Evolutionary conservation across 2,329 filamentous ascomycete species (phyloP), one percentile per base, ranked within the genome.

Genomic region (Bisporella sp.): DNA sequence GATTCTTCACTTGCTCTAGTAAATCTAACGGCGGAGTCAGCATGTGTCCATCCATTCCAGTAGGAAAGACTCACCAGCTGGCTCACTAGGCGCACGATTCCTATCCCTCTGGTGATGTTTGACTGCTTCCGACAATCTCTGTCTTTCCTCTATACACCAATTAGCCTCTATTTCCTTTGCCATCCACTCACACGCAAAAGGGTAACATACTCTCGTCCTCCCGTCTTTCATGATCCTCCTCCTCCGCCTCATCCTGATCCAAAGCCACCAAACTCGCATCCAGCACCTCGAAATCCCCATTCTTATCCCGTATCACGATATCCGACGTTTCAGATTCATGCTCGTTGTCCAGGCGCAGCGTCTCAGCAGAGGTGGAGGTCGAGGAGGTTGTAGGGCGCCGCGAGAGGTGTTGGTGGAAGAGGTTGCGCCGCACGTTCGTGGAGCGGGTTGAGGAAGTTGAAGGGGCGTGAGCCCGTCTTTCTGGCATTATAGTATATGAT

Each of bases 1-100:
- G 90, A 33, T 81, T 78, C 56, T 81, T 79, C 45, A 90, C 78
- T 28, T 81, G 77, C 56, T 85, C 81, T 30, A 89, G 72, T 4
- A 91, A 74, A 66, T 90, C 87, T 83, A 52, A 28, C 49, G 21
- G 49, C 58, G 53, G 21, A 21, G 48, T 65, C 57, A 56, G 49
- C 35, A 12, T 46, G 9, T 13, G 13, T 28, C 31, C 29, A 47
- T 48, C 33, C 46, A 44, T 43, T 12, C 52, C 39, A 11, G 35
- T 31, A 11, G 7, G 40, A 64, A 73, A 61, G 64, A 85, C 84
- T 61, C 64, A 86, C 84, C 83, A 69, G 85, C 81, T 46, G 81
- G 78, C 56, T 86, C 82, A 59, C 79, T 80, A 7, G 81, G 74
- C 45, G 76, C 69, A 45, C 72, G 69, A 59, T 73, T 75, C 54